Evolutionary conservation across 768 basidiomycete species (phyloP), one percentile per base, ranked within the genome.

Genomic region (Lanmaoa rubissima): DNA sequence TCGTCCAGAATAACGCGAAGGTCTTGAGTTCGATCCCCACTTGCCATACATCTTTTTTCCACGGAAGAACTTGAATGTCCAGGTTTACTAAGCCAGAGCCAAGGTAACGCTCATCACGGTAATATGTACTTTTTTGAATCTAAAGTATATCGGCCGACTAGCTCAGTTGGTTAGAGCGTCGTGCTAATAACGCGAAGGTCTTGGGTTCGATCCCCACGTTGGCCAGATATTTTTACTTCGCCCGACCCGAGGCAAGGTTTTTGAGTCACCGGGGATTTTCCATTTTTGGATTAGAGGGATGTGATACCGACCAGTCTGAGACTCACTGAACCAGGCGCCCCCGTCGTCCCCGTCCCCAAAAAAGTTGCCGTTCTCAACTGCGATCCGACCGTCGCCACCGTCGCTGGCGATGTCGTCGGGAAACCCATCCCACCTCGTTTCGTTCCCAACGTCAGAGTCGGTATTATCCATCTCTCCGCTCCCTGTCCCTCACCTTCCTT

Each of bases 161-260:
- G 68, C 68, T 68, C 67, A 68, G 67, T 68, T 68, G 67, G 67
- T 68, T 68, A 68, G 67, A 68, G 67, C 67, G 68, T 68, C 67
- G 67, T 68, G 67, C 67, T 68, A 68, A 68, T 68, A 68, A 70
- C 68, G 68, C 67, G 68, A 68, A 68, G 67, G 85, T 85, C 85
- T 81, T 86, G 84, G 84, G 84, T 86, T 86, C 84, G 83, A 85
- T 78, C 84, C 84, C 83, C 84, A 85, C 79, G 82, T 82, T 84
- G 83, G 84, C 84, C 83, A 66, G 0, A 9, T 4, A 4, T n/a
- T 64, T 49, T 58, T 53, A 12, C 17, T 24, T 36, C 35, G 1
- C 5, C 51, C 28, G 28, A 31, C 12, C 49, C 16, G 36, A 26
- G 48, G 26, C 10, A 19, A n/a, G 17, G 1, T 4, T n/a, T 32